phyloP scores from a whole-genome alignment of 352 stramenopile genomes.

The Pythium volutum region DNA sequence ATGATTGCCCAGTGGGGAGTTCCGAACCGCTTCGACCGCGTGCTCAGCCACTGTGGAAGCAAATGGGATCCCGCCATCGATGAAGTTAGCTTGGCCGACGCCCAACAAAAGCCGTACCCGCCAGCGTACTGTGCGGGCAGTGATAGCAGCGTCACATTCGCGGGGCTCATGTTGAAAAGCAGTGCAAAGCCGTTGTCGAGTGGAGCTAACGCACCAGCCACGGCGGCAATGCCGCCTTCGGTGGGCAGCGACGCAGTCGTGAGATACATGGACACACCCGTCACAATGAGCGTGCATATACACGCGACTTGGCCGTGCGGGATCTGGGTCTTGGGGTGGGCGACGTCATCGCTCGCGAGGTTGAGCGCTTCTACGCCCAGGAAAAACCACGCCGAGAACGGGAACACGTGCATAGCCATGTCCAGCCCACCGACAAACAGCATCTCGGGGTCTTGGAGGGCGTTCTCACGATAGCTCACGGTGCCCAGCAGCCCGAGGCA shows the following conservation, averaged over 20 bases:
- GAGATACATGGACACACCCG: slow-evolving; percentile 4
- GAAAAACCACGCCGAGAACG: slow-evolving; percentile 21
- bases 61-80: slow-evolving; percentile 11
- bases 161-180: slow-evolving; percentile 8
- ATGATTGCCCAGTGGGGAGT: slow-evolving; percentile 18
- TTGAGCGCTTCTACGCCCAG: slow-evolving; percentile 18
- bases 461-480: slow-evolving; percentile 4
- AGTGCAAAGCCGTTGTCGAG: slow-evolving; percentile 14
- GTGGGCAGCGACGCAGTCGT: slow-evolving; percentile 2
- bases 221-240: background rate
- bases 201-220: background rate
- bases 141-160: slow-evolving; percentile 12
- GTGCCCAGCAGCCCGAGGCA: slow-evolving; percentile 13
- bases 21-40: slow-evolving; percentile 2
- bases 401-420: slow-evolving; percentile 11
- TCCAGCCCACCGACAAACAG: slow-evolving; percentile 3
- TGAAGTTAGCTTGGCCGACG: slow-evolving; percentile 1
- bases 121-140: slow-evolving; percentile 10
- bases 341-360: slow-evolving; percentile 13
- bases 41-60: slow-evolving; percentile 11
- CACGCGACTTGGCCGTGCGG: slow-evolving; percentile 8
- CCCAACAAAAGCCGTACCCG: slow-evolving; percentile 13
- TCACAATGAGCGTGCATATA: slow-evolving; percentile 5
- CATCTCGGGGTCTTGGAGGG: background rate
- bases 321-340: slow-evolving; percentile 6